Conservation (phyloP, 1,139 yeast species). For the Debaryomyces sp. region DNA sequence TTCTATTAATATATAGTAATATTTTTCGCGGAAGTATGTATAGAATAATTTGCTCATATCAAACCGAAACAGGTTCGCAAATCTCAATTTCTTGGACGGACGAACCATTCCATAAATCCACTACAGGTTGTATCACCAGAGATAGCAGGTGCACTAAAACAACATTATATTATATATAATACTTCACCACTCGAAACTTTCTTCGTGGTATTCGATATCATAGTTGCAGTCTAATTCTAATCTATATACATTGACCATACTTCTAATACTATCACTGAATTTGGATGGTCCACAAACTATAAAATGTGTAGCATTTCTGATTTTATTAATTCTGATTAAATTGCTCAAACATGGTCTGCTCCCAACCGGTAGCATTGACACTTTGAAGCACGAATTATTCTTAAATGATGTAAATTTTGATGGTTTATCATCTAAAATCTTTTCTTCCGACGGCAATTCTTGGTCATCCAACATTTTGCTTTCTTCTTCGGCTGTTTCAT, state of each 20-base stretch:
- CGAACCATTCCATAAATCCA: not conserved
- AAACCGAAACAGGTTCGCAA: not conserved
- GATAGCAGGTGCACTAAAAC: not conserved
- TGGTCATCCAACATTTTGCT: not conserved
- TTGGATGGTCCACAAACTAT: slow-evolving; percentile 4
- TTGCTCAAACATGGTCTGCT: slow-evolving; percentile 3
- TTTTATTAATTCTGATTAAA: not conserved
- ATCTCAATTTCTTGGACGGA: not conserved
- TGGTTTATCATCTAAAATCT: not conserved
- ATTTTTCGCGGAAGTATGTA: not conserved
- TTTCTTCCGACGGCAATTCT: not conserved
- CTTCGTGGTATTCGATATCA: slow-evolving; percentile 1
- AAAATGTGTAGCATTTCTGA: not conserved
- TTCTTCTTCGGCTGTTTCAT: not conserved
- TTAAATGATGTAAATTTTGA: not conserved
- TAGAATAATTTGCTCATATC: slow-evolving; percentile 5
- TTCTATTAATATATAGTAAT: not conserved
- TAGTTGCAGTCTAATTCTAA: not conserved
- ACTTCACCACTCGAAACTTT: not conserved
- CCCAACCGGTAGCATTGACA: not conserved
- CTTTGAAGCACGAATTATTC: not conserved
- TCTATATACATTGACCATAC: not conserved
- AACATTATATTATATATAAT: not conserved
- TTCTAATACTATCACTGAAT: slow-evolving; percentile 5
- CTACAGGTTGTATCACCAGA: not conserved